Conservation (phyloP, 1,284 basidiomycete species). For the Tausonia pullulans region DNA sequence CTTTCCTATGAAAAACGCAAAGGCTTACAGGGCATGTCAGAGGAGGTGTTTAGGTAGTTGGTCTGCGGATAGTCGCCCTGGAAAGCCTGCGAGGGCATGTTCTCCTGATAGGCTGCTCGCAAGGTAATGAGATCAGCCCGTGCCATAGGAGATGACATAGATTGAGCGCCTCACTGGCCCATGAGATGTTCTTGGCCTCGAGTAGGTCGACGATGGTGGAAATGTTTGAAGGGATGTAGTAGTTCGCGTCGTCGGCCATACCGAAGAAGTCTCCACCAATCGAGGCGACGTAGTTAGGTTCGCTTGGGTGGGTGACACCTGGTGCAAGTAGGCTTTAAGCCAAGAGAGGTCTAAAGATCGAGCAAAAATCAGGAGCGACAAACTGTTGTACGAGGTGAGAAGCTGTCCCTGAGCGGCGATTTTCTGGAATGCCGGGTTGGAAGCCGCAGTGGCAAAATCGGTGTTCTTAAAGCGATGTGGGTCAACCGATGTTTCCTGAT, state of each 20-base stretch:
- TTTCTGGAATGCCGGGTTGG: slow-evolving; percentile 38
- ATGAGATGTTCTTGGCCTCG: slow-evolving; percentile 45
- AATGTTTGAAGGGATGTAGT: slow-evolving; percentile 35
- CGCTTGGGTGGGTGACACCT: slow-evolving; percentile 35
- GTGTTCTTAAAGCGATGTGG: slow-evolving; percentile 50
- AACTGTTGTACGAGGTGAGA: slow-evolving; percentile 44
- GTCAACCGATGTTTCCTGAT: slow-evolving; percentile 1
- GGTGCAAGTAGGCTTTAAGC: not conserved
- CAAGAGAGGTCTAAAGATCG: not conserved
- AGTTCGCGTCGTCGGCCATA: slow-evolving; percentile 38
- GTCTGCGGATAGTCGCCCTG: slow-evolving; percentile 35
- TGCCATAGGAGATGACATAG: not conserved
- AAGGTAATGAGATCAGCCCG: slow-evolving; percentile 30
- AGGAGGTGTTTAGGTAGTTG: slow-evolving; percentile 40
- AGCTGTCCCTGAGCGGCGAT: slow-evolving; percentile 46
- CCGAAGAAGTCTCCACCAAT: slow-evolving; percentile 52
- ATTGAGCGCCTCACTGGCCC: slow-evolving; percentile 23
- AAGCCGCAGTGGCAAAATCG: slow-evolving; percentile 36
- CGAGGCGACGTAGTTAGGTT: slow-evolving; percentile 44
- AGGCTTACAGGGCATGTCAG: slow-evolving; percentile 30
- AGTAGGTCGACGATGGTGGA: slow-evolving; percentile 54
- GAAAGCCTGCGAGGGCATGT: slow-evolving; percentile 48
- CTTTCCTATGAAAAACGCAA: no score
- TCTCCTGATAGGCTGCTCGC: slow-evolving; percentile 46
- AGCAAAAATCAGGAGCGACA: slow-evolving; percentile 22